These are phyloP conservation scores for Eimeria acervulina DNA, from an alignment of 169 alveolate genomes.

Conservation along the genomic window DNA sequence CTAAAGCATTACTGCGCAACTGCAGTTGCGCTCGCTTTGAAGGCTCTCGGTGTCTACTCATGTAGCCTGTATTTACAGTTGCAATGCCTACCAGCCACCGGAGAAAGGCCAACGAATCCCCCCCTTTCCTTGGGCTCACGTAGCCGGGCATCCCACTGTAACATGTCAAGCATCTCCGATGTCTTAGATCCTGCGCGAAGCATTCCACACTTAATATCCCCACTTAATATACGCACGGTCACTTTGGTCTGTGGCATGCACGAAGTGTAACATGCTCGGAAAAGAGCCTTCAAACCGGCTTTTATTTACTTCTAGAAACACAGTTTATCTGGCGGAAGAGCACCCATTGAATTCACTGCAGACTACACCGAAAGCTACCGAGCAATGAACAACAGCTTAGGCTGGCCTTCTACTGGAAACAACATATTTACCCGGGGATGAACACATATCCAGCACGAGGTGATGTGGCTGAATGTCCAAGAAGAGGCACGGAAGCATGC, in stretches of 20 bases:
- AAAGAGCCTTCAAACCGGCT: no score
- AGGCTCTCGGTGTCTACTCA: background rate
- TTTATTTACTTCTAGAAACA: no score
- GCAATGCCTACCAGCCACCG: conserved; percentile 58
- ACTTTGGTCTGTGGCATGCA: background rate
- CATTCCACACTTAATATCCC: background rate
- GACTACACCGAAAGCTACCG: background rate
- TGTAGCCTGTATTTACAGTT: background rate
- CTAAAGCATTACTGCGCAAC: background rate
- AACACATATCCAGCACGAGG: conserved; percentile 93
- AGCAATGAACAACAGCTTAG: background rate
- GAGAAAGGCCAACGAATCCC: conserved; percentile 37
- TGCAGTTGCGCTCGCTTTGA: background rate
- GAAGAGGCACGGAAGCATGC: conserved; percentile 94
- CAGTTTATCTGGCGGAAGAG: background rate
- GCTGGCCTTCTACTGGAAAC: background rate
- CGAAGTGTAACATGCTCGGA: background rate
- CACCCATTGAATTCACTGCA: background rate
- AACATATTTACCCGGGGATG: conserved; percentile 90
- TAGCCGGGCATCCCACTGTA: conserved; percentile 80
- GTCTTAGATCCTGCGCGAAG: conserved; percentile 91
- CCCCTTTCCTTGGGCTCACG: conserved; percentile 4
- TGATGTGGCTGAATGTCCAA: conserved; percentile 88
- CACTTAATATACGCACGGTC: background rate
- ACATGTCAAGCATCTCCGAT: conserved; percentile 89